Evolutionary conservation across 441 rosid genomes (phyloP).

Genomic region (Corymbia citriodora): DNA sequence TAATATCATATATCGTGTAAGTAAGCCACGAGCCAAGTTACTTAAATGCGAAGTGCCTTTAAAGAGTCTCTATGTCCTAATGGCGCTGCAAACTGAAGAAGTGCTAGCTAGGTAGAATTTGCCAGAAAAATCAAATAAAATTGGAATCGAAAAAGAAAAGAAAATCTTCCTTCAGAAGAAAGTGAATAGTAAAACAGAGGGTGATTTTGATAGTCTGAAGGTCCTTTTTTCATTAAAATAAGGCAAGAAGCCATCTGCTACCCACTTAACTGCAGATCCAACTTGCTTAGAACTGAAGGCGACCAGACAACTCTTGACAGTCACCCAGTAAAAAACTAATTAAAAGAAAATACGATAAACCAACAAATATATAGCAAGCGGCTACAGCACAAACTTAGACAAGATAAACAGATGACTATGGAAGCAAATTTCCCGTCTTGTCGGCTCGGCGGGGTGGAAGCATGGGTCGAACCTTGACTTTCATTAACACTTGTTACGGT

Average conservation of each 20-base stretch:
- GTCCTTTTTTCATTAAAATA: not conserved
- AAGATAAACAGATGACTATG: not conserved
- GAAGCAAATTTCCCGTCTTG: not conserved
- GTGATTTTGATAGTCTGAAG: not conserved
- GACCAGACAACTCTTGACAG: not conserved
- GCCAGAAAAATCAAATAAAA: not conserved
- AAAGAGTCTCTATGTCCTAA: not conserved
- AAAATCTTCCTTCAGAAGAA: not conserved
- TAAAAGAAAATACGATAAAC: not conserved
- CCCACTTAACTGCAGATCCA: not conserved
- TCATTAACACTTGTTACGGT: not conserved
- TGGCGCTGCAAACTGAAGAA: not conserved
- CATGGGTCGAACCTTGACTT: not conserved
- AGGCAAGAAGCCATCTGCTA: not conserved
- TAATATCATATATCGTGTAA: not conserved
- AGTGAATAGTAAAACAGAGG: not conserved
- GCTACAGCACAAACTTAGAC: not conserved
- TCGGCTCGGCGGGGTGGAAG: not conserved
- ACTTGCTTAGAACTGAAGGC: not conserved
- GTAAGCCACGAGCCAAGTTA: not conserved
- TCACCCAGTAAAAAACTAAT: not conserved
- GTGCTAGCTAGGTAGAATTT: not conserved
- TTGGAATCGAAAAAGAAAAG: not conserved
- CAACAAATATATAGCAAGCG: not conserved
- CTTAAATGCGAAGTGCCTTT: not conserved